phyloP scores from a whole-genome alignment of 2,329 filamentous ascomycete species.

The Fusarium sambucinum region DNA sequence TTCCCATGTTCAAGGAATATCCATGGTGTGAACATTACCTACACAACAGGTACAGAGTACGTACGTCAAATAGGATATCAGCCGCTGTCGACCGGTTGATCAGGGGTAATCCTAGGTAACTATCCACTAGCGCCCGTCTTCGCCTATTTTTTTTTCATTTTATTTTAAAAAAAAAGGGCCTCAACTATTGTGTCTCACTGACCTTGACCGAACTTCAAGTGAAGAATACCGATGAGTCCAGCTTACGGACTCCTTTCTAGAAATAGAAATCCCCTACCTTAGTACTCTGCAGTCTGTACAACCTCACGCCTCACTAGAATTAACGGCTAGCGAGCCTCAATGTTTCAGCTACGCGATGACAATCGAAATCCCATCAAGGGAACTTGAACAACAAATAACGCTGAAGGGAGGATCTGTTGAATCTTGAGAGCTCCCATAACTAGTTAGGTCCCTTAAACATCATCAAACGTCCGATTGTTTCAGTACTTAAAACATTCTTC shows the following conservation, averaged over 20 bases:
- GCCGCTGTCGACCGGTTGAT: slow-evolving; percentile 33
- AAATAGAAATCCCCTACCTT: slow-evolving; percentile 7
- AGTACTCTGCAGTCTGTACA: not conserved
- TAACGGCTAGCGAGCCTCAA: slow-evolving; percentile 33
- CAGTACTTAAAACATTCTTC: not conserved
- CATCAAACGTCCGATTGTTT: slow-evolving; percentile 1
- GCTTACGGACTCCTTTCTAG: slow-evolving; percentile 13
- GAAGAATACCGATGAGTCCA: not conserved
- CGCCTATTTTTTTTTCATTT: too few relatives aligned
- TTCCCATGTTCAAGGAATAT: slow-evolving; percentile 19
- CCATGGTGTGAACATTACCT: not conserved
- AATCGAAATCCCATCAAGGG: slow-evolving; percentile 1
- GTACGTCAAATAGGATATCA: slow-evolving; percentile 30
- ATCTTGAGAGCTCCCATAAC: slow-evolving; percentile 2
- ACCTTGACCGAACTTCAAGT: not conserved
- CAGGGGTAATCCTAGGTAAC: slow-evolving; percentile 1
- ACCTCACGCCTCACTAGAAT: slow-evolving; percentile 29
- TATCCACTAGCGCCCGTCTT: slow-evolving; percentile 13
- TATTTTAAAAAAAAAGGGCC: slow-evolving; percentile 1
- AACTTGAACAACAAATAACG: not conserved
- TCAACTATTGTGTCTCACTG: not conserved
- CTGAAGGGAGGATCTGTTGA: not conserved
- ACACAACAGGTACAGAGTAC: slow-evolving; percentile 11
- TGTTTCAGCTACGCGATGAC: slow-evolving; percentile 24
- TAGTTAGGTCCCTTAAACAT: not conserved